Evolutionary conservation across 2,329 filamentous ascomycete genomes (phyloP).

Genomic region (Elsinoe arachidis): DNA sequence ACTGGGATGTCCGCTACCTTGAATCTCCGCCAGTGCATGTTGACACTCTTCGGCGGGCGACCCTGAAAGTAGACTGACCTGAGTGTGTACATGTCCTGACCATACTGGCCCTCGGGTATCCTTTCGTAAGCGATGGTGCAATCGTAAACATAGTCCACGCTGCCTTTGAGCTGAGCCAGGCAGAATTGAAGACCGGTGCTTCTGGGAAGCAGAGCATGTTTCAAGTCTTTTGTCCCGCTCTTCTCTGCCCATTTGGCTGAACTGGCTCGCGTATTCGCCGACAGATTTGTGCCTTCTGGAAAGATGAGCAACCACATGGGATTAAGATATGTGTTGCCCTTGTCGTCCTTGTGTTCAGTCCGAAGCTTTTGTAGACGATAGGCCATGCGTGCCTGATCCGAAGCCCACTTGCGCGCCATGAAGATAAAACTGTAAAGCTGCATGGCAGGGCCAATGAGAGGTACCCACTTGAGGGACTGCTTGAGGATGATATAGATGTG

Average conservation of each 20-base stretch:
- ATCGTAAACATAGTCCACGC: constrained; percentile 78
- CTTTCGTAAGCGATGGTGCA: constrained; percentile 95
- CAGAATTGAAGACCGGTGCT: constrained; percentile 76
- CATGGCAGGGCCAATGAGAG: constrained; percentile 75
- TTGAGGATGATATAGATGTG: constrained; percentile 87
- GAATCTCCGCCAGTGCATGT: constrained; percentile 93
- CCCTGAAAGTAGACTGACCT: constrained; percentile 82
- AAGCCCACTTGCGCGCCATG: constrained; percentile 82
- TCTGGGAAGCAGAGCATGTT: constrained; percentile 66
- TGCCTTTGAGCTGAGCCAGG: constrained; percentile 62
- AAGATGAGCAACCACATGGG: constrained; percentile 90
- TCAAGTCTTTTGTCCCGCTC: constrained; percentile 56
- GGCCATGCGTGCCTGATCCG: constrained; percentile 64
- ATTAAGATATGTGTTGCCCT: constrained; percentile 24
- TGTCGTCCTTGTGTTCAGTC: constrained; percentile 32
- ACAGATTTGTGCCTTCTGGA: constrained; percentile 78
- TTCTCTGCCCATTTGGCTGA: constrained; percentile 72
- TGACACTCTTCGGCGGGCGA: constrained; percentile 83
- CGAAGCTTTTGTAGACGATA: constrained; percentile 67
- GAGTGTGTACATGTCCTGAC: constrained; percentile 80
- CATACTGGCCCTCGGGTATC: constrained; percentile 70
- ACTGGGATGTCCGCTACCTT: constrained; percentile 70
- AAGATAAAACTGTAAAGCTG: constrained; percentile 85
- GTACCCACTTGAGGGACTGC: constrained; percentile 74
- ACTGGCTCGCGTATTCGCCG: constrained; percentile 59